Conservation (phyloP, 2,329 filamentous ascomycete species). For the Gremmenia infestans region DNA sequence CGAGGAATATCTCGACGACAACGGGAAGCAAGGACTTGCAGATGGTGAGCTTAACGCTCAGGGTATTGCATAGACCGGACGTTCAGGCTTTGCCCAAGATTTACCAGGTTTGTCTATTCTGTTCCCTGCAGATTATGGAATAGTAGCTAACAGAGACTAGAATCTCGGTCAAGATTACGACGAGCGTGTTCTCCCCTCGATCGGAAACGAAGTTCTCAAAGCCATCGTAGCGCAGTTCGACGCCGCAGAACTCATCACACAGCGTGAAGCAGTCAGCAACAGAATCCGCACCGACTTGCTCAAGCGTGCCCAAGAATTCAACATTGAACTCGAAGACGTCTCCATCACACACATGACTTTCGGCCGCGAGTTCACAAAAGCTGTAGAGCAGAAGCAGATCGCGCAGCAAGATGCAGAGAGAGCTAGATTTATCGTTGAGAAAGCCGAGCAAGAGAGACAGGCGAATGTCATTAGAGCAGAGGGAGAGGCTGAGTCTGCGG, state of each 20-base stretch:
- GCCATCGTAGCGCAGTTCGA: slow-evolving; percentile 98
- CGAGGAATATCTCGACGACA: slow-evolving; percentile 93
- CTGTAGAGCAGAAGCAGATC: slow-evolving; percentile 99
- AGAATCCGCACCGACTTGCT: slow-evolving; percentile 90
- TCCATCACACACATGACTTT: slow-evolving; percentile 99
- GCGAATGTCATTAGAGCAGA: slow-evolving; percentile 97
- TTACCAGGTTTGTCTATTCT: slow-evolving; percentile 70
- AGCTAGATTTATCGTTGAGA: slow-evolving; percentile 96
- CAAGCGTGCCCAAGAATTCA: slow-evolving; percentile 92
- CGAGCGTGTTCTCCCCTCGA: slow-evolving; percentile 94
- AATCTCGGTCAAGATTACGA: slow-evolving; percentile 98
- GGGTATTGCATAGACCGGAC: slow-evolving; percentile 91
- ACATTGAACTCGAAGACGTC: slow-evolving; percentile 97
- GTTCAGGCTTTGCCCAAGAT: slow-evolving; percentile 93
- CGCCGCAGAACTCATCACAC: slow-evolving; percentile 96
- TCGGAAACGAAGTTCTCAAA: slow-evolving; percentile 99
- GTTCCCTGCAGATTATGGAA: neutral
- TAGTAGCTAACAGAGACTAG: slow-evolving; percentile 41
- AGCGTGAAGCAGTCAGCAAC: slow-evolving; percentile 93
- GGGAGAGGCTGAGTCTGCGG: slow-evolving; percentile 94
- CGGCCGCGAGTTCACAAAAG: slow-evolving; percentile 96
- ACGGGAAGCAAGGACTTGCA: slow-evolving; percentile 98
- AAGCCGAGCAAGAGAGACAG: slow-evolving; percentile 96
- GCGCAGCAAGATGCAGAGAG: slow-evolving; percentile 98
- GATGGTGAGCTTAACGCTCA: slow-evolving; percentile 97